Evolutionary conservation across 2,329 filamentous ascomycete species (phyloP).

Genomic region (Hansfordia pulvinata): DNA sequence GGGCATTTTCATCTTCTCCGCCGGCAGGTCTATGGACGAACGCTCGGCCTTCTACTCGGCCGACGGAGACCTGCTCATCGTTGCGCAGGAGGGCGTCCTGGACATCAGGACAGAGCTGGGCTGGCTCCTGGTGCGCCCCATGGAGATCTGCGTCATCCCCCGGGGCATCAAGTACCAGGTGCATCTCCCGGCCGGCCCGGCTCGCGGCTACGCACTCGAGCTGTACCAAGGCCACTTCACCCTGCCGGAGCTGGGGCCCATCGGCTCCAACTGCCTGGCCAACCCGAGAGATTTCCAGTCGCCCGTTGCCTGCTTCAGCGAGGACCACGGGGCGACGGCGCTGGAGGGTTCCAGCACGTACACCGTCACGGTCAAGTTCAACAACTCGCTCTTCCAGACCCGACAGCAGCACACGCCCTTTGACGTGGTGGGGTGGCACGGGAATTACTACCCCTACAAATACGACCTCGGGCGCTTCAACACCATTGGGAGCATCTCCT

Average conservation of each 20-base stretch:
- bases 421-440: constrained; percentile 60
- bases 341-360: constrained; percentile 17
- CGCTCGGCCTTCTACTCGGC: constrained; percentile 64
- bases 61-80: constrained; percentile 55
- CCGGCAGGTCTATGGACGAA: constrained; percentile 55
- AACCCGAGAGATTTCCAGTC: constrained; percentile 53
- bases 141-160: constrained; percentile 55
- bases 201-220: constrained; percentile 52
- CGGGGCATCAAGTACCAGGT: constrained; percentile 53
- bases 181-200: constrained; percentile 26
- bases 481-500: constrained; percentile 51
- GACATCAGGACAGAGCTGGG: constrained; percentile 57
- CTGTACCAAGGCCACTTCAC: constrained; percentile 48
- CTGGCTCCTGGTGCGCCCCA: constrained; percentile 48
- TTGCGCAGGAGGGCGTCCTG: constrained; percentile 50
- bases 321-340: constrained; percentile 25
- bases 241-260: constrained; percentile 48
- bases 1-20: constrained; percentile 59
- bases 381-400: constrained; percentile 46
- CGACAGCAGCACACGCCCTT: constrained; percentile 52
- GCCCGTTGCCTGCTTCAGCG: constrained; percentile 46
- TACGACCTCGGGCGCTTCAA: constrained; percentile 58
- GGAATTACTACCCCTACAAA: constrained; percentile 58
- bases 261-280: constrained; percentile 48
- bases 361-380: constrained; percentile 44